Conservation (phyloP, 306 rosid species). For the Ormosia emarginata region DNA sequence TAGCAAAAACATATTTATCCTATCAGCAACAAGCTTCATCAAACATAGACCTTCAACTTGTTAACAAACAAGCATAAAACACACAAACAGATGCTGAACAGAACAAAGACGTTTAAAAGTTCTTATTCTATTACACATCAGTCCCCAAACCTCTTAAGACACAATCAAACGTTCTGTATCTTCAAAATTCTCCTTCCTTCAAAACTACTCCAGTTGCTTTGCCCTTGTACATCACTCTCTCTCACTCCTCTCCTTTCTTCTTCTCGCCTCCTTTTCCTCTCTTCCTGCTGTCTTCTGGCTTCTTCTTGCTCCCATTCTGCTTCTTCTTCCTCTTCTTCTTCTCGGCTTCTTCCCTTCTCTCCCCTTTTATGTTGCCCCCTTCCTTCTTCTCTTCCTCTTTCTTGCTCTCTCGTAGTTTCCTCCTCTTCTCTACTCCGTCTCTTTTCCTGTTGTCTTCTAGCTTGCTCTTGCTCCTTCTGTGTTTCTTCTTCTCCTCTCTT, state of each 20-base stretch:
- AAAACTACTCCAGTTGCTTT: not conserved
- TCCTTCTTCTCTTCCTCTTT: not conserved
- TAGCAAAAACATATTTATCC: not conserved
- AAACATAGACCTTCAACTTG: not conserved
- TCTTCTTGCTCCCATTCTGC: not conserved
- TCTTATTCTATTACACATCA: not conserved
- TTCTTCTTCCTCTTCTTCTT: not conserved
- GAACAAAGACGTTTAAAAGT: not conserved
- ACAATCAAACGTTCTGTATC: constrained; percentile 4
- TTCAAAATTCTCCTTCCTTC: constrained; percentile 33
- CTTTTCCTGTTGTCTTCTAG: not conserved
- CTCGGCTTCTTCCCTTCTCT: not conserved
- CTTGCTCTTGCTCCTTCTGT: not conserved
- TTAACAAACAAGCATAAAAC: not conserved
- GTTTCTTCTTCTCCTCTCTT: not conserved
- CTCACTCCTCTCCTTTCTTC: not conserved
- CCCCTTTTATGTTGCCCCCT: not conserved
- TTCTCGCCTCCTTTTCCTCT: not conserved
- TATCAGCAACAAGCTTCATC: not conserved
- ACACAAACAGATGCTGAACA: not conserved
- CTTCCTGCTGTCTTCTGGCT: not conserved
- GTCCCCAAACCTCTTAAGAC: not conserved
- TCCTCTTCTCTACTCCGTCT: not conserved
- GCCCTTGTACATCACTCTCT: not conserved
- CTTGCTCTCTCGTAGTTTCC: not conserved